phyloP scores from a whole-genome alignment of 2,329 filamentous ascomycete genomes.

The Canariomyces notabilis region DNA sequence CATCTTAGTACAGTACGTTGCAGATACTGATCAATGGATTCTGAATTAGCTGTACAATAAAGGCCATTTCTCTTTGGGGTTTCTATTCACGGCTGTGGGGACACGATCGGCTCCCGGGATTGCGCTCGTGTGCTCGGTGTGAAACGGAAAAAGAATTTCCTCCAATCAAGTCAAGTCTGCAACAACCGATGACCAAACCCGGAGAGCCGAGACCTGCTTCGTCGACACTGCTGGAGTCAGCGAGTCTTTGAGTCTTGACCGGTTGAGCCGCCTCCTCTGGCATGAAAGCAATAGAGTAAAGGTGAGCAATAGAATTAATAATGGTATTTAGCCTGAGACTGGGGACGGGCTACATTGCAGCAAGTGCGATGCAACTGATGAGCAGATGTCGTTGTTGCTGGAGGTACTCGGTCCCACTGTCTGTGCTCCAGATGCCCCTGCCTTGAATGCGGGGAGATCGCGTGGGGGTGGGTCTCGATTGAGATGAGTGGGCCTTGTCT shows the following conservation, averaged over 20 bases:
- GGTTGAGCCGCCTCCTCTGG: background rate
- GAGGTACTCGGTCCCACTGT: background rate
- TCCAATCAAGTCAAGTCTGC: slow-evolving; percentile 20
- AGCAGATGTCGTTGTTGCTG: background rate
- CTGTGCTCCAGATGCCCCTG: too few relatives aligned
- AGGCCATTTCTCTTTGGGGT: background rate
- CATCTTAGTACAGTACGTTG: too few relatives aligned
- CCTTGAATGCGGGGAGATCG: background rate
- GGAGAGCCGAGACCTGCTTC: background rate
- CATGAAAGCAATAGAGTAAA: background rate
- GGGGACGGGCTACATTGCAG: background rate
- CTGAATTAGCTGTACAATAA: too few relatives aligned
- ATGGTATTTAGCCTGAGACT: slow-evolving; percentile 3
- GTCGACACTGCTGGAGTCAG: background rate
- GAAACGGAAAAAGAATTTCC: slow-evolving; percentile 24
- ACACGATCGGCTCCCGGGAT: background rate
- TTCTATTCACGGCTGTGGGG: background rate
- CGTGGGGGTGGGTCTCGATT: background rate
- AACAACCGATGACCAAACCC: background rate
- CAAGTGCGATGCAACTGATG: background rate
- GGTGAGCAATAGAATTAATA: background rate
- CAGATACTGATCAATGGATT: too few relatives aligned
- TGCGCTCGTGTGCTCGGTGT: slow-evolving; percentile 7
- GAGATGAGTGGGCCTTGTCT: background rate
- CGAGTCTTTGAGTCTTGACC: background rate